phyloP scores from a whole-genome alignment of 2,329 filamentous ascomycete genomes.

The Dothidotthia symphoricarpi region DNA sequence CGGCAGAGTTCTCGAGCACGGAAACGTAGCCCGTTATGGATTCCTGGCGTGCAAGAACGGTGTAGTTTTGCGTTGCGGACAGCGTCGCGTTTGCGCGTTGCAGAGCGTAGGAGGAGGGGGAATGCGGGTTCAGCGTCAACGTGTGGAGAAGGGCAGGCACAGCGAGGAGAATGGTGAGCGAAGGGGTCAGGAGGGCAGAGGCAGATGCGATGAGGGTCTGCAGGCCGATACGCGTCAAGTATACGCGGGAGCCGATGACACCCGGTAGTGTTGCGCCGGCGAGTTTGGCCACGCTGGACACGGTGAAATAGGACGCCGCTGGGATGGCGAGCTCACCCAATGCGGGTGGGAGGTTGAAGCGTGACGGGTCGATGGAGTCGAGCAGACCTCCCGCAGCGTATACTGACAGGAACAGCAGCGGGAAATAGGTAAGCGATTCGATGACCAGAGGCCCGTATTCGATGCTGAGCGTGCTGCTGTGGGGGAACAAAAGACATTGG shows the following conservation, averaged over 20 bases:
- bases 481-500: slow-evolving; percentile 68
- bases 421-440: slow-evolving; percentile 68
- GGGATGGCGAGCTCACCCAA: slow-evolving; percentile 64
- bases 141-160: slow-evolving; percentile 74
- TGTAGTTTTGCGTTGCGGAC: slow-evolving; percentile 61
- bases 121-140: slow-evolving; percentile 70
- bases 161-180: slow-evolving; percentile 63
- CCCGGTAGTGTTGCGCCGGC: slow-evolving; percentile 44
- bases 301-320: slow-evolving; percentile 64
- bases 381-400: slow-evolving; percentile 52
- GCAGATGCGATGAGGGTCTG: slow-evolving; percentile 65
- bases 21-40: slow-evolving; percentile 91
- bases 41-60: slow-evolving; percentile 76
- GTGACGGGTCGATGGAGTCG: slow-evolving; percentile 59
- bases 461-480: slow-evolving; percentile 66
- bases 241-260: slow-evolving; percentile 60
- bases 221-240: slow-evolving; percentile 69
- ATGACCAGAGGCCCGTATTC: slow-evolving; percentile 72
- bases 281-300: slow-evolving; percentile 51
- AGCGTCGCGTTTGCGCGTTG: slow-evolving; percentile 66
- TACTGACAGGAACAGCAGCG: slow-evolving; percentile 43
- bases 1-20: slow-evolving; percentile 69
- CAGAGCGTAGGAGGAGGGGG: slow-evolving; percentile 61
- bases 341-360: slow-evolving; percentile 56
- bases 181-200: slow-evolving; percentile 68